Evolutionary conservation across 202 grass and related monocot genomes (phyloP).

Genomic region (Sporobolus alterniflorus): DNA sequence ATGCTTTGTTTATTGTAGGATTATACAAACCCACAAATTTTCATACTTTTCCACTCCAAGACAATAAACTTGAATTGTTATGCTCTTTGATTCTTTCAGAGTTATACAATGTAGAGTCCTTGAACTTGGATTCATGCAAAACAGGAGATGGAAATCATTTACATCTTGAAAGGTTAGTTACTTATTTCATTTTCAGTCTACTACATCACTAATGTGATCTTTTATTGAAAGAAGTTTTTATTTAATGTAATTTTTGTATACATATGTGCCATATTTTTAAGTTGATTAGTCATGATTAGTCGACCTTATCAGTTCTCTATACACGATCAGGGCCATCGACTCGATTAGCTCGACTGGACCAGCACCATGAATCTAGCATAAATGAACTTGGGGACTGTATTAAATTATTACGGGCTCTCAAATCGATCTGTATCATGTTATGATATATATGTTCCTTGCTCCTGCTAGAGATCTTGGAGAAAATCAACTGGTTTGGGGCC

Average conservation of each 20-base stretch:
- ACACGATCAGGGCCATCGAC: too few relatives aligned
- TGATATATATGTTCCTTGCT: conserved; percentile 99
- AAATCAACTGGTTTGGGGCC: conserved; percentile 98
- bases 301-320: too few relatives aligned
- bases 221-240: too few relatives aligned
- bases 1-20: neutral
- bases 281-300: too few relatives aligned
- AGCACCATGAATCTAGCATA: conserved; percentile 74
- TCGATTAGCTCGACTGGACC: too few relatives aligned
- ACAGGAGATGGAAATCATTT: conserved; percentile 67
- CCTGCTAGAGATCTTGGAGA: conserved; percentile 93
- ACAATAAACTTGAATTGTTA: neutral
- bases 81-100: conserved; percentile 49
- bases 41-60: neutral
- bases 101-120: conserved; percentile 80
- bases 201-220: neutral
- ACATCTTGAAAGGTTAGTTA: conserved; percentile 74
- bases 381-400: too few relatives aligned
- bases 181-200: conserved; percentile 10
- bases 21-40: conserved; percentile 8
- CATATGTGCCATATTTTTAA: too few relatives aligned
- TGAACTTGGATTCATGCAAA: conserved; percentile 97
- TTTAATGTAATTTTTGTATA: too few relatives aligned
- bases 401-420: conserved; percentile 68
- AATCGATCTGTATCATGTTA: conserved; percentile 99